Evolutionary conservation across 176 grass and related monocot genomes (phyloP).

Genomic region (Zea luxurians): DNA sequence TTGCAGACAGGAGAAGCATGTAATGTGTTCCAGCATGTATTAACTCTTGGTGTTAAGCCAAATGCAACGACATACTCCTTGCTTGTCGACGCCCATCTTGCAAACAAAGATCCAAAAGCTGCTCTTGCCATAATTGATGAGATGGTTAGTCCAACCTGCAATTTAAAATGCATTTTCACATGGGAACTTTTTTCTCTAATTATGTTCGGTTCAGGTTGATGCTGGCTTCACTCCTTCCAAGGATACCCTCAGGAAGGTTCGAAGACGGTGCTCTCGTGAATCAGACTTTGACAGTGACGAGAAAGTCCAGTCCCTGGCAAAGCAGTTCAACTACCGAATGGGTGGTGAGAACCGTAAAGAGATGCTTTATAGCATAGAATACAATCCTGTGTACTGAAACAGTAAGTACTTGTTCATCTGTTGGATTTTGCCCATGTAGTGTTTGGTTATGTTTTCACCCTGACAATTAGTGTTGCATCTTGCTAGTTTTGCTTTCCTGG

Average conservation of each 20-base stretch:
- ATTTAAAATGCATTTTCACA: slow-evolving; percentile 29
- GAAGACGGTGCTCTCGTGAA: slow-evolving; percentile 87
- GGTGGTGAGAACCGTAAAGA: slow-evolving; percentile 70
- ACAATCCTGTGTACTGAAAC: slow-evolving; percentile 60
- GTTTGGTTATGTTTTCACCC: neutral
- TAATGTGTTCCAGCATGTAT: slow-evolving; percentile 81
- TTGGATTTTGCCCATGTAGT: neutral
- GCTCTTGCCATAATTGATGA: slow-evolving; percentile 61
- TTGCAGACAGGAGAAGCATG: slow-evolving; percentile 73
- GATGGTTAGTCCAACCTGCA: slow-evolving; percentile 56
- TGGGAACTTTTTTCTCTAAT: slow-evolving; percentile 19
- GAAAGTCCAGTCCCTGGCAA: slow-evolving; percentile 63
- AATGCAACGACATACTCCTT: slow-evolving; percentile 87
- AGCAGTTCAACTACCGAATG: slow-evolving; percentile 70
- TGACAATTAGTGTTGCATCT: neutral
- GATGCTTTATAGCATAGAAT: slow-evolving; percentile 72
- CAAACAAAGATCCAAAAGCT: slow-evolving; percentile 73
- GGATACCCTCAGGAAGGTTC: slow-evolving; percentile 71
- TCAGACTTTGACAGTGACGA: slow-evolving; percentile 67
- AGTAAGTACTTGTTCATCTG: slow-evolving; percentile 32
- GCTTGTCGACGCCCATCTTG: slow-evolving; percentile 71
- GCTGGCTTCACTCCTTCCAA: slow-evolving; percentile 80
- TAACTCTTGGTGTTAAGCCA: slow-evolving; percentile 72
- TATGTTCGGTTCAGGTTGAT: slow-evolving; percentile 58
- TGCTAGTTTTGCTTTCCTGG: neutral